phyloP scores from a whole-genome alignment of 2,329 filamentous ascomycete species.

The Xylariaceae sp. region DNA sequence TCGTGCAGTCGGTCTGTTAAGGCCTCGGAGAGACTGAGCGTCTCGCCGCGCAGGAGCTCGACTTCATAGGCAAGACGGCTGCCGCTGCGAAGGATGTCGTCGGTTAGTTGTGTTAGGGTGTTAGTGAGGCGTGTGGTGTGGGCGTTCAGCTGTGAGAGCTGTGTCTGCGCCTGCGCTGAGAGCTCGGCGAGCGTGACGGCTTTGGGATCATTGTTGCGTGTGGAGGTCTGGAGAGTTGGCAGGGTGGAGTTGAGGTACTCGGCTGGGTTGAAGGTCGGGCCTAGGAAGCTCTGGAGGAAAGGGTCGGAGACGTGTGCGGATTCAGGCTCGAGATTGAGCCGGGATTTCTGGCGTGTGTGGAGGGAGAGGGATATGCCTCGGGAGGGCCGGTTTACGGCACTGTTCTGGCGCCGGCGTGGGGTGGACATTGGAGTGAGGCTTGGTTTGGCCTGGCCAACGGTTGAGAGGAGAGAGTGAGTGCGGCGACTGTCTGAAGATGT shows the following conservation, averaged over 20 bases:
- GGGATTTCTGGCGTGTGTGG: conserved; percentile 39
- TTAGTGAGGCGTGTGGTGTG: conserved; percentile 79
- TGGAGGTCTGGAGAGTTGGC: conserved; percentile 53
- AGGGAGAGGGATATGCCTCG: conserved; percentile 38
- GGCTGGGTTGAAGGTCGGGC: conserved; percentile 72
- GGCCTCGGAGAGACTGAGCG: conserved; percentile 71
- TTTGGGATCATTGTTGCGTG: conserved; percentile 22
- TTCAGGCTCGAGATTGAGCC: conserved; percentile 41
- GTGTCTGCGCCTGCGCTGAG: conserved; percentile 72
- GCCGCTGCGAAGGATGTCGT: conserved; percentile 88
- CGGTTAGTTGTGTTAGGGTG: conserved; percentile 81
- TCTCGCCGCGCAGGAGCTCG: conserved; percentile 85
- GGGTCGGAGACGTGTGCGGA: conserved; percentile 65
- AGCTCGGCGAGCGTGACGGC: conserved; percentile 66
- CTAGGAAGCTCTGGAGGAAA: conserved; percentile 68
- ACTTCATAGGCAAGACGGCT: conserved; percentile 90
- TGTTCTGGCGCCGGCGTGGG: conserved; percentile 44
- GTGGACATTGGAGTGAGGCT: conserved; percentile 25
- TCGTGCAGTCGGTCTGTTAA: conserved; percentile 66
- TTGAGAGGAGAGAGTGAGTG: background rate
- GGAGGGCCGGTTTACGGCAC: conserved; percentile 29
- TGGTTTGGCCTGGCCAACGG: background rate
- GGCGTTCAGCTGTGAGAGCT: conserved; percentile 82
- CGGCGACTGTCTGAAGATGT: background rate
- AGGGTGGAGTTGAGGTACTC: conserved; percentile 79